phyloP scores from a whole-genome alignment of 345 rosid species.

The Bruguiera parviflora region DNA sequence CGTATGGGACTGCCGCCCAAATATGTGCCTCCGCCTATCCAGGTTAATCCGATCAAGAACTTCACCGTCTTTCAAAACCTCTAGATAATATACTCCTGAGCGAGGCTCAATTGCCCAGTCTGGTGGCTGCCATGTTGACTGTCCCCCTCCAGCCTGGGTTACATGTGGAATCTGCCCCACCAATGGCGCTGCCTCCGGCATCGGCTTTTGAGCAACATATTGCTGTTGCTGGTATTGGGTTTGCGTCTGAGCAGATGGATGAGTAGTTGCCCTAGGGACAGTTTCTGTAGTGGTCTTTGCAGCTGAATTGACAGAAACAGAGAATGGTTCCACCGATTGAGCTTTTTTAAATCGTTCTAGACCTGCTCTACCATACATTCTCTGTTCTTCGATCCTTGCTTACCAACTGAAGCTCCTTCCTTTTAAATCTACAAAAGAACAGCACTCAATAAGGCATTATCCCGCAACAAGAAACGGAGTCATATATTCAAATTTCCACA shows the following conservation, averaged over 20 bases:
- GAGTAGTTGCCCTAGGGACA: constrained; percentile 19
- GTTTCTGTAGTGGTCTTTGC: constrained; percentile 30
- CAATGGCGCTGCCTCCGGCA: constrained; percentile 39
- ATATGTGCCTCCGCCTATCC: constrained; percentile 69
- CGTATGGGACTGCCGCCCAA: constrained; percentile 78
- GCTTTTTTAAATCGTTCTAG: constrained; percentile 91
- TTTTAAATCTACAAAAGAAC: not conserved
- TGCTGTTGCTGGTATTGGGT: constrained; percentile 26
- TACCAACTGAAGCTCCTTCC: not conserved
- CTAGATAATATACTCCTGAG: constrained; percentile 73
- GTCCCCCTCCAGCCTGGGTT: constrained; percentile 76
- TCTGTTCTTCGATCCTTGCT: constrained; percentile 14
- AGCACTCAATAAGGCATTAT: not conserved
- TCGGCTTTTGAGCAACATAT: constrained; percentile 27
- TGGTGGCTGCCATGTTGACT: constrained; percentile 88
- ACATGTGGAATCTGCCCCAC: constrained; percentile 44
- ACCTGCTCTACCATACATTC: constrained; percentile 87
- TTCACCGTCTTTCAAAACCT: constrained; percentile 85
- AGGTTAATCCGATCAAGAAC: constrained; percentile 72
- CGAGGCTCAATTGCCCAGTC: constrained; percentile 97
- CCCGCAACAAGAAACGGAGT: not conserved
- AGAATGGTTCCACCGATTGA: constrained; percentile 81
- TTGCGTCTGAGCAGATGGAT: constrained; percentile 25
- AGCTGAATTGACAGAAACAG: constrained; percentile 53
- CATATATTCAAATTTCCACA: constrained; percentile 9